These are phyloP conservation scores for Venturia carpophila DNA, from an alignment of 2,329 filamentous ascomycete species.

Conservation along the genomic window DNA sequence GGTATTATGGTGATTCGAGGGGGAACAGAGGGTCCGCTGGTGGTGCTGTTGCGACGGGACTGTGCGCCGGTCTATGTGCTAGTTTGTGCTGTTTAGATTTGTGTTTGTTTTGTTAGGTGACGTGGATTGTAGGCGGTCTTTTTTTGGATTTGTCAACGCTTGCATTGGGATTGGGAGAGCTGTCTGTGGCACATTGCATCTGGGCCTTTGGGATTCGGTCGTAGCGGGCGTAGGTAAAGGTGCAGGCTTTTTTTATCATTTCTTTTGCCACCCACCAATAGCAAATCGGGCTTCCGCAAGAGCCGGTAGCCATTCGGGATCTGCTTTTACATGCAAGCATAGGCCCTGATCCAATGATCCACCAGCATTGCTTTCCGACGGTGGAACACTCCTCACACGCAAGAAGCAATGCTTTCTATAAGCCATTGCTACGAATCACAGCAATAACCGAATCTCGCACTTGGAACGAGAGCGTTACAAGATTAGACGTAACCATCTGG, in stretches of 20 bases:
- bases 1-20: constrained; percentile 17
- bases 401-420: too few relatives aligned
- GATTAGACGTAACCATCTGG: too few relatives aligned
- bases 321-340: too few relatives aligned
- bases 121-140: too few relatives aligned
- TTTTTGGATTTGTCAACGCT: background rate
- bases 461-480: too few relatives aligned
- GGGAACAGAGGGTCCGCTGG: constrained; percentile 10
- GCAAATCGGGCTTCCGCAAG: too few relatives aligned
- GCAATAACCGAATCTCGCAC: too few relatives aligned
- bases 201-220: background rate
- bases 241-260: background rate
- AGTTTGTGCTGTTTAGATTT: constrained; percentile 19
- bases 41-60: constrained; percentile 13
- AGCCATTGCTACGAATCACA: too few relatives aligned
- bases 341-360: too few relatives aligned
- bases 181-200: background rate
- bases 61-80: constrained; percentile 19
- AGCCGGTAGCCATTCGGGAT: too few relatives aligned
- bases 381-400: too few relatives aligned
- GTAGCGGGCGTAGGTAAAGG: constrained; percentile 1
- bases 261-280: background rate
- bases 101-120: constrained; percentile 18
- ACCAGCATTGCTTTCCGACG: too few relatives aligned
- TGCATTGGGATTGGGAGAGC: background rate